Base-by-base conservation (phyloP, 2,329 filamentous ascomycete genomes). In the Coleophoma crateriformis region DNA sequence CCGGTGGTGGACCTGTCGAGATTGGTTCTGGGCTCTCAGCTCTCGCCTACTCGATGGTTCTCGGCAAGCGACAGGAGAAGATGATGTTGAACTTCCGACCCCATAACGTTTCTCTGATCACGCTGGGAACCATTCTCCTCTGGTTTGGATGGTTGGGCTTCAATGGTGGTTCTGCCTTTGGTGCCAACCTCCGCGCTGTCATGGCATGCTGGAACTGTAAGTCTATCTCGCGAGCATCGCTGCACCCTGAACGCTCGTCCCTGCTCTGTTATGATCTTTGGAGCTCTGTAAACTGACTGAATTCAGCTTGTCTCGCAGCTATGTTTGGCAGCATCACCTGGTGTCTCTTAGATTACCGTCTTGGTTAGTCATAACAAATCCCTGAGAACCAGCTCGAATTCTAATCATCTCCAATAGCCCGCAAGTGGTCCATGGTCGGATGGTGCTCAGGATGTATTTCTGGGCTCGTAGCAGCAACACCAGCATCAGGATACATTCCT, bases 11-110 rank as follows among this genome's bases (percentile, higher is more conserved):
- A 47, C 94, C 94, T 59, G 94, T 99, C 78, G 94, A 99, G 72
- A 97, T 99, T 62, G 88, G 82, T 53, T 97, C 94, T 50, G 94
- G 94, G 67, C 77, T 95, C 71, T 94, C 90, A 40, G 94, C 92
- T 32, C 78, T 97, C 43, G 94, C 94, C 58, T 99, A 97, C 75
- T 96, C 91, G 2, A 87, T 89, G 88, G 85, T 96, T 35, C 87
- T 99, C 53, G 94, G 94, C 59, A 88, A 90, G 64, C 90, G 94
- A 59, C 94, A 96, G 74, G 92, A 97, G 76, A 94, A 90, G 76
- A 96, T 97, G 90, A 96, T 97, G 89, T 82, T 96, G 72, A 97
- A 97, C 80, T 97, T 97, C 81, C 89, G 94, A 59, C 94, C 94
- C 15, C 94, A 99, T 78, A 99, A 99, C 75, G 94, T 97, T 58